Evolutionary conservation across 805 yeast species (phyloP), one percentile per base, ranked within the genome.

Genomic region (Peterozyma xylosa): DNA sequence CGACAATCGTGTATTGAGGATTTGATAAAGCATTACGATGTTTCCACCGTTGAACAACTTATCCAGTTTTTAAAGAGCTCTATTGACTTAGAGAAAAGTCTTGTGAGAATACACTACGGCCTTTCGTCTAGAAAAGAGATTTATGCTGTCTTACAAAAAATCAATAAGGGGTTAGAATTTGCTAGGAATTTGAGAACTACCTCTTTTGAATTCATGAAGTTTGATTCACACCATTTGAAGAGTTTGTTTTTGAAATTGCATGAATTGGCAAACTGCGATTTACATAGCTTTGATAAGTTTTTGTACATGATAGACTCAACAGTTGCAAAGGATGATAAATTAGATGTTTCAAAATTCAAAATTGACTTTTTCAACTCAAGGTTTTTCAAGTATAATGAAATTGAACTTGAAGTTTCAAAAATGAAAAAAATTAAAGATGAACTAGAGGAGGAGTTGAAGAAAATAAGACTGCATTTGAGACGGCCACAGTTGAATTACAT

Each of bases 1-100:
- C 70, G 99, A 21, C 63, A 74, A 0, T 74, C 74, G 35, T 88
- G 95, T 0, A 71, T 82, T 5, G 71, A 70, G 17, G 71, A 74
- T 45, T 57, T 81, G 3, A 64, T 63, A 1, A 57, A 58, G 5
- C 60, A 64, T 14, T 68, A 68, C 46, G 66, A 63, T 30, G 58
- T 66, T 5, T 57, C 70, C 33, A 60, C 55, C 46, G 60, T 68
- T 15, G 68, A 63, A 36, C 41, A 48, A 13, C 45, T 67, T 2
- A 32, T 49, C 9, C 48, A 49, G 9, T 37, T 62, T 10, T 42
- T 74, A 48, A 47, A 54, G 30, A 48, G 55, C 9, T 49, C 67
- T 41, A 75, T 81, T 0, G 93, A 87, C 56, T 57, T 86, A 9
- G 80, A 81, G 46, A 67, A 75, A 42, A 73, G 71, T 4, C 58